A percentile compares a stretch with the other conserved stretches of the same genome.
phyloP scores from a whole-genome alignment of 495 filamentous ascomycete species.

The Endocarpon pusillum region DNA sequence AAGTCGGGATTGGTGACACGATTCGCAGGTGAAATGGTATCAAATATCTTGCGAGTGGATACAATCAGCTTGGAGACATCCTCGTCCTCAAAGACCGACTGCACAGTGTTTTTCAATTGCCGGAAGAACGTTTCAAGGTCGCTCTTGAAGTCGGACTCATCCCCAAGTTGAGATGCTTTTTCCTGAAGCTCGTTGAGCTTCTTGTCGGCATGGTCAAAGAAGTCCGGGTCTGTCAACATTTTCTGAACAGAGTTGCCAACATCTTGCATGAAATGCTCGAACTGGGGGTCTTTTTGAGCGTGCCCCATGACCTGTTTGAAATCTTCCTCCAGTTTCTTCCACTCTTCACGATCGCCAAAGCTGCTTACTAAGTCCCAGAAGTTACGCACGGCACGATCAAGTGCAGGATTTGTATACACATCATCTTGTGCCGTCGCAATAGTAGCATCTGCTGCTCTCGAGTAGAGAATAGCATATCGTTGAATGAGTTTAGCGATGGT shows the following conservation, averaged over 20 bases:
- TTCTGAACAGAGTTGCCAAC: constrained; percentile 56
- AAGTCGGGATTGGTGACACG: constrained; percentile 46
- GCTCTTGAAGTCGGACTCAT: constrained; percentile 45
- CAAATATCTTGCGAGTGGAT: constrained; percentile 44
- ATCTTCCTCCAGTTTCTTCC: constrained; percentile 51
- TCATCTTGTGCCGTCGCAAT: constrained; percentile 47
- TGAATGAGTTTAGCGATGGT: constrained; percentile 59
- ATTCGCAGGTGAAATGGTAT: constrained; percentile 43
- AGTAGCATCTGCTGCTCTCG: constrained; percentile 47
- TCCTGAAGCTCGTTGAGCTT: constrained; percentile 55
- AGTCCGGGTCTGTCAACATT: constrained; percentile 72
- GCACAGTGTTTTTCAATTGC: constrained; percentile 49
- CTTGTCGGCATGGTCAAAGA: constrained; percentile 53
- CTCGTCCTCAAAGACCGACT: constrained; percentile 48
- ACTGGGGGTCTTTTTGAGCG: constrained; percentile 60
- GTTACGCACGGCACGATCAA: constrained; percentile 57
- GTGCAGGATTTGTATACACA: constrained; percentile 50
- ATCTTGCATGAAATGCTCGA: constrained; percentile 59
- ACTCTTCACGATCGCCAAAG: constrained; percentile 58
- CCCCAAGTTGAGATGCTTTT: constrained; percentile 44
- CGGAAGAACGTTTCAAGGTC: constrained; percentile 58
- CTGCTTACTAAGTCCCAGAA: constrained; percentile 63
- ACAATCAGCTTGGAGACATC: constrained; percentile 49
- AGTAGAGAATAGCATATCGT: constrained; percentile 62
- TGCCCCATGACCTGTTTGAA: constrained; percentile 57